Conservation (phyloP, 768 basidiomycete species). For the Rhodotorula sphaerocarpa region DNA sequence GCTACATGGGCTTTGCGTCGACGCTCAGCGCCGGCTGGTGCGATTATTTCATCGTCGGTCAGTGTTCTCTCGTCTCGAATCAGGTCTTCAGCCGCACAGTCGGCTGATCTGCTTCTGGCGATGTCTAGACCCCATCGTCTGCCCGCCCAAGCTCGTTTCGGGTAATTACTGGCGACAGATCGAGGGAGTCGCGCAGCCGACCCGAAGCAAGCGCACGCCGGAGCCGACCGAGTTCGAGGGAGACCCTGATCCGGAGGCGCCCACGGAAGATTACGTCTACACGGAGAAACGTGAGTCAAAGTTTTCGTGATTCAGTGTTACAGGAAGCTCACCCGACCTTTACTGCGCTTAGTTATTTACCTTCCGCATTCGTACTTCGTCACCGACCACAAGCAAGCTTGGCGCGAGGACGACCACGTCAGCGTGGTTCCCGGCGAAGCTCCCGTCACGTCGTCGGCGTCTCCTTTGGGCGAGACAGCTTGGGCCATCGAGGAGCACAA, state of each 20-base stretch:
- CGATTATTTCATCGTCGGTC: constrained; percentile 34
- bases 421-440: constrained; percentile 8
- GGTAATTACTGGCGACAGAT: constrained; percentile 32
- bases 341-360: constrained; percentile 37
- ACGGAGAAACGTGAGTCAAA: constrained; percentile 37
- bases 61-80: not conserved
- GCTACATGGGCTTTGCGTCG: constrained; percentile 51
- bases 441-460: constrained; percentile 31
- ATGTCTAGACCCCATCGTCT: constrained; percentile 47
- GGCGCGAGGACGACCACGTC: constrained; percentile 38
- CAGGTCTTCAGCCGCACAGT: not conserved
- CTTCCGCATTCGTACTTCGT: constrained; percentile 45
- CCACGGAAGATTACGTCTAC: constrained; percentile 47
- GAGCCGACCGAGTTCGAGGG: constrained; percentile 41
- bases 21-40: constrained; percentile 47
- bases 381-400: constrained; percentile 52
- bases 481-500: constrained; percentile 48
- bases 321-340: no score
- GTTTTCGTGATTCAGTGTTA: no score
- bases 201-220: not conserved
- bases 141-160: constrained; percentile 42
- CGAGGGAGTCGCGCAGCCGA: not conserved
- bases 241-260: constrained; percentile 47
- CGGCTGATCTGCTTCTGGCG: not conserved
- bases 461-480: constrained; percentile 14